Percentiles rank a stretch among this genome's conserved stretches.
Conservation (phyloP, 352 stramenopile species). For the Discostella stelligera region DNA sequence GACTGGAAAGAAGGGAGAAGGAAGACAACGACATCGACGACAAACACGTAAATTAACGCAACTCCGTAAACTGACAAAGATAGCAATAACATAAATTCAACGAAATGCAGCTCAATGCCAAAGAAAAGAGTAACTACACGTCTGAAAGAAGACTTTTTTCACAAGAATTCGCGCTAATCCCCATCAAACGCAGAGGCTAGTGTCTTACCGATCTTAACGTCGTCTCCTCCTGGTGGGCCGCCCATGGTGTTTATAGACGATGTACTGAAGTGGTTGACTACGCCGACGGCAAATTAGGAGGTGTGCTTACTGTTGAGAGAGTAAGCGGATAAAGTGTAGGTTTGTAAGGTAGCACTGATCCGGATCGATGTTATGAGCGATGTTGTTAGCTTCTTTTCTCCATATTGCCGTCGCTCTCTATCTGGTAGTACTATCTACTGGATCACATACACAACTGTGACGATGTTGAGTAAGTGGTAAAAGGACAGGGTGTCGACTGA, state of each 20-base stretch:
- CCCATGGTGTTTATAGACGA: conserved; percentile 87
- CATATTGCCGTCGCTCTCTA: too few relatives aligned
- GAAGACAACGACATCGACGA: conserved; percentile 3
- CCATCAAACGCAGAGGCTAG: neutral
- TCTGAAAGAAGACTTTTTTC: neutral
- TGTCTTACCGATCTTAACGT: conserved; percentile 80
- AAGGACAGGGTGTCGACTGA: too few relatives aligned
- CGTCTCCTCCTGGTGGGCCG: conserved; percentile 78
- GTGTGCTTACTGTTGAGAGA: conserved; percentile 12
- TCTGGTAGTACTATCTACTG: too few relatives aligned
- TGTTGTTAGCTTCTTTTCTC: neutral
- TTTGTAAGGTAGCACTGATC: neutral
- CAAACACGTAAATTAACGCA: neutral
- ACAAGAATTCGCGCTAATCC: neutral
- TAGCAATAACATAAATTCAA: neutral
- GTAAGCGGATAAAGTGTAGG: conserved; percentile 11
- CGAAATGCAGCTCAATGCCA: neutral
- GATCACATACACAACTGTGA: too few relatives aligned
- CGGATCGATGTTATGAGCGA: neutral
- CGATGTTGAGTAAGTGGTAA: too few relatives aligned
- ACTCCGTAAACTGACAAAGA: neutral
- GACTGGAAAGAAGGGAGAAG: conserved; percentile 67
- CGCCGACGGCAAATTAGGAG: conserved; percentile 50
- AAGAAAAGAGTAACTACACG: neutral
- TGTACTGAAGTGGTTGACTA: conserved; percentile 74